Evolutionary conservation across 371 early-diverging fungal species (phyloP), one percentile per base, ranked within the genome.

Genomic region (Capillidium rhysosporum): DNA sequence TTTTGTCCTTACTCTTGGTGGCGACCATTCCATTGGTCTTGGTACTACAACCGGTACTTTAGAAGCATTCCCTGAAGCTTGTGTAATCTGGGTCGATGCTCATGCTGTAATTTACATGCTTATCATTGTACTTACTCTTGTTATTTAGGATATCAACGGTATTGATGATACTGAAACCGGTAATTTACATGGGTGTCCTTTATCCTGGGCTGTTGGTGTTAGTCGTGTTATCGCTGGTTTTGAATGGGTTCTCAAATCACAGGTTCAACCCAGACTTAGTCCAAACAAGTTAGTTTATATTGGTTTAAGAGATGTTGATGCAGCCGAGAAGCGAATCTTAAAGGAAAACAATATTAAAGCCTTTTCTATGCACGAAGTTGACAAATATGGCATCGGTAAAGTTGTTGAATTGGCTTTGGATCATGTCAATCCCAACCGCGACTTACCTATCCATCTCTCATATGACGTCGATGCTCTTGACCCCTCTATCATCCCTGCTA

Each of bases 401-500:
- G 86, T 96, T n/a, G 80, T 96, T 43, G 89, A 92, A 51, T 84
- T 89, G 84, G 93, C 92, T 34, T 60, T 93, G 51, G 85, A 93
- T 56, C 81, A 86, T 52, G 83, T 96, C 57, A 84, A 85, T 60
- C 83, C 80, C 29, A 73, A 84, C 55, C 67, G 78, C 30, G 71
- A 82, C 41, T 69, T 70, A 34, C 95, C 97, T 28, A 84, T 94
- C 59, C 94, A 92, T 64, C 68, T 93, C 46, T 80, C 80, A 62
- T 93, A 87, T 59, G 97, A 96, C 63, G 93, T 96, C 16, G 97
- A 96, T 68, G 96, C 87, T 8, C 69, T 95, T 25, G 94, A 95
- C 64, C 94, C 96, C 20, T 70, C 81, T 2, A 89, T 92, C 20
- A 93, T 92, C 12, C 94, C 94, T 26, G 80, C 89, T 25, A 95